These are phyloP conservation scores for Quillaja saponaria DNA, from an alignment of 306 rosid genomes.

Conservation along the genomic window DNA sequence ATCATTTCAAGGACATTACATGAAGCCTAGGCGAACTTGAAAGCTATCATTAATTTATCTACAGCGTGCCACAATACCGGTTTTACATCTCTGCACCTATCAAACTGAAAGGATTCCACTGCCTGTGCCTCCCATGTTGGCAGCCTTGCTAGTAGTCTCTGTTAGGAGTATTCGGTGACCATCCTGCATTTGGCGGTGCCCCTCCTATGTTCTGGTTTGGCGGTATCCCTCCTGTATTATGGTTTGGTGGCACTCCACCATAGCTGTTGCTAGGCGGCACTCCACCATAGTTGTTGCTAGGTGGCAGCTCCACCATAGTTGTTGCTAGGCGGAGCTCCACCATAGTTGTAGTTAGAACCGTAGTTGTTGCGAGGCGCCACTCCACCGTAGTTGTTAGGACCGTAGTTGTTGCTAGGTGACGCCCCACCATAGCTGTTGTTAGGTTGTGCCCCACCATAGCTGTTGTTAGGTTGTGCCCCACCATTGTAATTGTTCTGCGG, in stretches of 20 bases:
- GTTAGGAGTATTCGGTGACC: background rate
- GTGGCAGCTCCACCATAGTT: background rate
- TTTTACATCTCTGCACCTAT: conserved; percentile 24
- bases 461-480: too few species aligned
- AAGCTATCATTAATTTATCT: conserved; percentile 32
- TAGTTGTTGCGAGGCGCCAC: background rate
- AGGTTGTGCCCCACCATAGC: background rate
- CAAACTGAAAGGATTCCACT: conserved; percentile 2
- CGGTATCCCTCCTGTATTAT: background rate
- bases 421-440: too few species aligned
- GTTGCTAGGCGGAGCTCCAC: conserved; percentile 18
- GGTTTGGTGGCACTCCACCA: conserved; percentile 13
- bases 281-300: conserved; percentile 5
- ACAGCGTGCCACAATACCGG: conserved; percentile 48
- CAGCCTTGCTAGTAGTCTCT: too few species aligned
- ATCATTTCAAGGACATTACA: background rate
- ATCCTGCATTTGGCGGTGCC: conserved; percentile 12
- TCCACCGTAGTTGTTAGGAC: too few species aligned
- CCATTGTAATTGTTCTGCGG: background rate
- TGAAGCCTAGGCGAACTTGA: conserved; percentile 7
- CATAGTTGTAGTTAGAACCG: conserved; percentile 16
- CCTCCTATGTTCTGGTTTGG: conserved; percentile 13
- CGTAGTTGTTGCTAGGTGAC: background rate
- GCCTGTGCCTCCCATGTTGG: background rate
- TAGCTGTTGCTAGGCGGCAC: conserved; percentile 9